Evolutionary conservation across 495 filamentous ascomycete genomes (phyloP).

Genomic region (Neurospora sp.): DNA sequence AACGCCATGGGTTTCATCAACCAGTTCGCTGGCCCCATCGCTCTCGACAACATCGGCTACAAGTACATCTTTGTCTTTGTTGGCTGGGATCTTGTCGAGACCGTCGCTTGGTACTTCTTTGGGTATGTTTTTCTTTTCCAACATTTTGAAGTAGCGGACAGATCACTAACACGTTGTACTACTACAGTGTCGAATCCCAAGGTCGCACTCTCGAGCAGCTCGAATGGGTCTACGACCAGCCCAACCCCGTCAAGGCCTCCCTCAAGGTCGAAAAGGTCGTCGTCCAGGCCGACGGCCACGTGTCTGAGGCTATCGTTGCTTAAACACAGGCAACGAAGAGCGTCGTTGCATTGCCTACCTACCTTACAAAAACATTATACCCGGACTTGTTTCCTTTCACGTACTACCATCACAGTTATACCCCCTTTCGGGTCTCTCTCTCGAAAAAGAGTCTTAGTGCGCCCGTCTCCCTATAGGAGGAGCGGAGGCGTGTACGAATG

Average conservation of each 20-base stretch:
- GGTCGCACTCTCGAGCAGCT: conserved; percentile 42
- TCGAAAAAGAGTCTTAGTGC: background rate
- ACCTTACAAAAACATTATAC: background rate
- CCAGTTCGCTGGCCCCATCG: conserved; percentile 40
- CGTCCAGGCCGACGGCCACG: conserved; percentile 39
- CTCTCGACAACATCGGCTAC: conserved; percentile 36
- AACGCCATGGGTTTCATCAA: conserved; percentile 41
- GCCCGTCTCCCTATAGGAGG: background rate
- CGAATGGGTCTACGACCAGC: conserved; percentile 41
- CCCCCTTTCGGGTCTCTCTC: background rate
- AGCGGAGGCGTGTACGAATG: background rate
- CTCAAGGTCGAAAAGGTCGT: conserved; percentile 45
- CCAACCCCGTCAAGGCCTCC: conserved; percentile 40
- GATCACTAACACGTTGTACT: conserved; percentile 6
- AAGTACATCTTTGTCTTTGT: conserved; percentile 42
- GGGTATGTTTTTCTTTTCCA: conserved; percentile 24
- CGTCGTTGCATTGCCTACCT: background rate
- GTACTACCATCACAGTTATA: background rate
- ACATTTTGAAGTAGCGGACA: background rate
- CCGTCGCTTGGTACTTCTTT: conserved; percentile 38
- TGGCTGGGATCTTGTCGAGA: conserved; percentile 35
- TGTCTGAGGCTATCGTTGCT: conserved; percentile 40
- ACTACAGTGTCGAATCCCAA: conserved; percentile 35
- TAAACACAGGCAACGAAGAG: background rate
- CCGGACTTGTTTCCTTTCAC: background rate